phyloP scores from a whole-genome alignment of 257 asterid genomes.

The Mitragyna speciosa region DNA sequence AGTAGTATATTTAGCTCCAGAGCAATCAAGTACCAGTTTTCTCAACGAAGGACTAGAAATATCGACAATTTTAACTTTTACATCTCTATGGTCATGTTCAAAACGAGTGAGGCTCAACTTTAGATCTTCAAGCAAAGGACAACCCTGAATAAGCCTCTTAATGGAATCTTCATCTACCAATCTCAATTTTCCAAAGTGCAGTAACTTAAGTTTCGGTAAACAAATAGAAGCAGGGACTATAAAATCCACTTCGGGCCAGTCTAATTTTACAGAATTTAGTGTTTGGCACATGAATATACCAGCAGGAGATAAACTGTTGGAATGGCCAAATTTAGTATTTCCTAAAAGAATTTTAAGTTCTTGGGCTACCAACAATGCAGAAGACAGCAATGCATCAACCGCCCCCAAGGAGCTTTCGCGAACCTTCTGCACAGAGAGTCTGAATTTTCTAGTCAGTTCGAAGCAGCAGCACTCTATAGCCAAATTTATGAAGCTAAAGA shows the following conservation, averaged over 20 bases:
- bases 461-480: slow-evolving; percentile 2
- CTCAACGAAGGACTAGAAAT: background rate
- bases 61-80: background rate
- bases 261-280: background rate
- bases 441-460: slow-evolving; percentile 1
- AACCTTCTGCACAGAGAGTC: background rate
- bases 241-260: background rate
- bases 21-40: background rate
- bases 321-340: too few species aligned
- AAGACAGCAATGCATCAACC: background rate
- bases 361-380: slow-evolving; percentile 4
- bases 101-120: background rate
- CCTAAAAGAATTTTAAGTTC: background rate
- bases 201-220: background rate
- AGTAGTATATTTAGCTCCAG: too few species aligned
- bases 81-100: too few species aligned
- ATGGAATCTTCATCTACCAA: slow-evolving; percentile 3
- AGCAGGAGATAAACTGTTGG: too few species aligned
- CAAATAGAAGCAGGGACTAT: background rate
- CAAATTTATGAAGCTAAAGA: slow-evolving; percentile 5
- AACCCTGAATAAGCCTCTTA: slow-evolving; percentile 13
- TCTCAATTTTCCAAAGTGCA: background rate
- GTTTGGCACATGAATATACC: background rate
- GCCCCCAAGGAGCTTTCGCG: background rate
- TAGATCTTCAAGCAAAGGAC: slow-evolving; percentile 5